Percentiles rank a stretch among this genome's conserved stretches.
These are phyloP conservation scores for Helotiales sp. DNA, from an alignment of 2,329 filamentous ascomycete genomes.

Conservation along the genomic window DNA sequence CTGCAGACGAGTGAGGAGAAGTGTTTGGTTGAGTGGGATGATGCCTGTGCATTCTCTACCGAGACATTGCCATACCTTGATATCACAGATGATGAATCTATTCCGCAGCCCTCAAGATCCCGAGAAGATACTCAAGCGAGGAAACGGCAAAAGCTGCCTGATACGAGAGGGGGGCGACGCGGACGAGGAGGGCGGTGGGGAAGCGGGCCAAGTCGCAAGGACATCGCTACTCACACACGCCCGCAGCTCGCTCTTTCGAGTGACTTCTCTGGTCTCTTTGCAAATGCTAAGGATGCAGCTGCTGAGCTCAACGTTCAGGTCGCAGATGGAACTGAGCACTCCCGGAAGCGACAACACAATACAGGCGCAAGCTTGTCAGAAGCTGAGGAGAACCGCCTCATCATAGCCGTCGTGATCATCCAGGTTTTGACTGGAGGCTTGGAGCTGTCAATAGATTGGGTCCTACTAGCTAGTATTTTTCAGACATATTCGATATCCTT, in stretches of 20 bases:
- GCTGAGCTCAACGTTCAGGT: slow-evolving; percentile 24
- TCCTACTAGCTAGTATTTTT: slow-evolving; percentile 55
- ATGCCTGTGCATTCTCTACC: slow-evolving; percentile 41
- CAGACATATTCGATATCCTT: slow-evolving; percentile 52
- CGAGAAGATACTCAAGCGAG: neutral
- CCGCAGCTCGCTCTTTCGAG: slow-evolving; percentile 18
- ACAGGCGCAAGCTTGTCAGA: slow-evolving; percentile 35
- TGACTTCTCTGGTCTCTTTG: slow-evolving; percentile 30
- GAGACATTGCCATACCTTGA: slow-evolving; percentile 45
- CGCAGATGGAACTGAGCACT: slow-evolving; percentile 17
- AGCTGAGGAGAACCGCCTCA: slow-evolving; percentile 47
- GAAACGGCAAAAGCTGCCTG: neutral
- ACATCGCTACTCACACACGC: slow-evolving; percentile 10
- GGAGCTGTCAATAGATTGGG: slow-evolving; percentile 61
- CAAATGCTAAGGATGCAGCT: slow-evolving; percentile 17
- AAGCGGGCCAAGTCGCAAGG: neutral
- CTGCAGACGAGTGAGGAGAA: neutral
- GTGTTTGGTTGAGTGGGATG: slow-evolving; percentile 26
- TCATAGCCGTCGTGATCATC: slow-evolving; percentile 59
- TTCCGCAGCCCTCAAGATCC: neutral
- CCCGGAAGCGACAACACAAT: slow-evolving; percentile 31
- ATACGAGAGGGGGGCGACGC: neutral
- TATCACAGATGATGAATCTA: slow-evolving; percentile 28
- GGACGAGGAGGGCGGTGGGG: neutral
- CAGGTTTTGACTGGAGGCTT: slow-evolving; percentile 60